Conservation (phyloP, 2,329 filamentous ascomycete species). For the Trichoderma oligosporum region DNA sequence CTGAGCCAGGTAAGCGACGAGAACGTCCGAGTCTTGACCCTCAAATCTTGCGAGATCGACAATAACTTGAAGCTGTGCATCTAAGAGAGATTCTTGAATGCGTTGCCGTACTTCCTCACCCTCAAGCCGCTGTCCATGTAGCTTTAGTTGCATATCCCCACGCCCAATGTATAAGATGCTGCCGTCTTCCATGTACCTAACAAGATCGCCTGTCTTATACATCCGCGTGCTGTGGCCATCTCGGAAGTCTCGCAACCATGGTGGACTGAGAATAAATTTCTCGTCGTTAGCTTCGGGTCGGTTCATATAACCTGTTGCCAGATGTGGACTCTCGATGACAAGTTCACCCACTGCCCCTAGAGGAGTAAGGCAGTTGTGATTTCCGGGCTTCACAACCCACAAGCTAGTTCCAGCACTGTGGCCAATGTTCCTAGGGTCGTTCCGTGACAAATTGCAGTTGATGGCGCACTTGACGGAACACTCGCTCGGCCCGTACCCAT, state of each 20-base stretch:
- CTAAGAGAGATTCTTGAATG: too few relatives aligned
- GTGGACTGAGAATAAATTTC: constrained; percentile 18
- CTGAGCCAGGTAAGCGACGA: neutral
- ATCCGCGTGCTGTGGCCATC: constrained; percentile 21
- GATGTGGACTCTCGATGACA: constrained; percentile 22
- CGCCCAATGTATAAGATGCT: constrained; percentile 44
- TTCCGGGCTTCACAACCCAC: constrained; percentile 24
- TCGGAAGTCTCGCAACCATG: neutral
- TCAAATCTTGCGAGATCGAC: neutral
- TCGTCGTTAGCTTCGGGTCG: constrained; percentile 21
- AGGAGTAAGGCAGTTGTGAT: constrained; percentile 23
- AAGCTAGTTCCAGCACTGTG: too few relatives aligned
- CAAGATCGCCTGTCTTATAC: constrained; percentile 47
- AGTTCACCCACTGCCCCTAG: constrained; percentile 27
- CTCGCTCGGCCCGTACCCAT: constrained; percentile 30
- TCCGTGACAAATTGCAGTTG: neutral
- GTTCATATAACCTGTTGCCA: constrained; percentile 25
- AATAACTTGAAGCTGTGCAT: neutral
- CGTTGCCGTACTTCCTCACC: too few relatives aligned
- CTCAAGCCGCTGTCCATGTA: constrained; percentile 52
- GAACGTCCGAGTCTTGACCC: neutral
- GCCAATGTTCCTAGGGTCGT: constrained; percentile 10
- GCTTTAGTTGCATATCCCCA: constrained; percentile 54
- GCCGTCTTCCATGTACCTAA: constrained; percentile 37
- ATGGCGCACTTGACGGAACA: neutral